These are phyloP conservation scores for Pleurotus ostreatus DNA, from an alignment of 768 basidiomycete species.

Conservation along the genomic window DNA sequence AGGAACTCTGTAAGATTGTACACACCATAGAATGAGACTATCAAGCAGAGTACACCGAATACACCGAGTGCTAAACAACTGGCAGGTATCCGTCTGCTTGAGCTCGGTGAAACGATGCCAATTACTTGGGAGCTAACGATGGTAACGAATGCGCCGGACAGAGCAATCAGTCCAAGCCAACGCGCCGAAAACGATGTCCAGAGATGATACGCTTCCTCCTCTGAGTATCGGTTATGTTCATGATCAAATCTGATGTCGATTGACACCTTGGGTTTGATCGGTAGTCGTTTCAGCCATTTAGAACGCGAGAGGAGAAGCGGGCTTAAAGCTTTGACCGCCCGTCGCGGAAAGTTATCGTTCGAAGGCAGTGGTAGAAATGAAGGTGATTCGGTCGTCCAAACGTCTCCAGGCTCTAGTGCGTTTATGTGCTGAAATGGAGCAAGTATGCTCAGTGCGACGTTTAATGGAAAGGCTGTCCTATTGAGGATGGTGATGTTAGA, in stretches of 20 bases:
- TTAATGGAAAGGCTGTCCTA: conserved; percentile 10
- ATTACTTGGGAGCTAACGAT: background rate
- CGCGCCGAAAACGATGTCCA: conserved; percentile 3
- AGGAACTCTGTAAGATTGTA: no score
- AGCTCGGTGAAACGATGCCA: background rate
- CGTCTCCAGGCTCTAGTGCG: conserved; percentile 9
- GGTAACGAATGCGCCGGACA: background rate
- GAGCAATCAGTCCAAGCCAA: conserved; percentile 1
- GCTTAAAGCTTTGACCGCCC: background rate
- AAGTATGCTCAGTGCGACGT: conserved; percentile 8
- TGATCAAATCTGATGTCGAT: conserved; percentile 12
- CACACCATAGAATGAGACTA: background rate
- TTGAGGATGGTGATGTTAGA: conserved; percentile 9
- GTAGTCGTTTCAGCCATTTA: conserved; percentile 7
- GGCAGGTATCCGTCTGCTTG: background rate
- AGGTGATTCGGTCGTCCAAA: conserved; percentile 7
- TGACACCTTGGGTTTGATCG: conserved; percentile 1
- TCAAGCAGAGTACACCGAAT: background rate
- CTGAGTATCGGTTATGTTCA: conserved; percentile 9
- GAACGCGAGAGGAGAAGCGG: background rate
- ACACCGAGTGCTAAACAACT: background rate
- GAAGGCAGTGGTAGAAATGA: conserved; percentile 1
- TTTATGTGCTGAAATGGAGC: conserved; percentile 9
- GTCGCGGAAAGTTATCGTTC: background rate
- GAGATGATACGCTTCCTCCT: background rate